Conservation (phyloP, 2,329 filamentous ascomycete species). For the Pyrenophora graminea region DNA sequence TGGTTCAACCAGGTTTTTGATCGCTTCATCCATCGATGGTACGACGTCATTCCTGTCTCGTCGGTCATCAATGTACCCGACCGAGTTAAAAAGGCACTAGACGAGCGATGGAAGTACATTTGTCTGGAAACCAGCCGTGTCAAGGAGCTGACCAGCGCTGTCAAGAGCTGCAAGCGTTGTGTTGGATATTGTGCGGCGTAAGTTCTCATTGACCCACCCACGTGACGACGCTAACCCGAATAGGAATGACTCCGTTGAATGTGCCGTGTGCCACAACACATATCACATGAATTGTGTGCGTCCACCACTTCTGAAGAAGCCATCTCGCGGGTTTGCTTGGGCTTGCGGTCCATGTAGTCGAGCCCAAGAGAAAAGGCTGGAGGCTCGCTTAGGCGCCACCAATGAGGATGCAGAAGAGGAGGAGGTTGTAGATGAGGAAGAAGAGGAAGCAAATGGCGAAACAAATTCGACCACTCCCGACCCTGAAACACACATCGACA, state of each 20-base stretch:
- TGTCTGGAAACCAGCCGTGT: slow-evolving; percentile 90
- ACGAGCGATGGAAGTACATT: slow-evolving; percentile 96
- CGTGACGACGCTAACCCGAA: slow-evolving; percentile 20
- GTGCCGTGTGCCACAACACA: slow-evolving; percentile 89
- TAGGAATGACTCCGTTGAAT: slow-evolving; percentile 94
- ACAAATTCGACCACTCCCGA: slow-evolving; percentile 61
- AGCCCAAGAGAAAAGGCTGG: slow-evolving; percentile 89
- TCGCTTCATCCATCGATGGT: slow-evolving; percentile 96
- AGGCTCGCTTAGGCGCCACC: slow-evolving; percentile 70
- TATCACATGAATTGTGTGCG: slow-evolving; percentile 99
- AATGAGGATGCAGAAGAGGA: slow-evolving; percentile 65
- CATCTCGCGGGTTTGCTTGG: slow-evolving; percentile 96
- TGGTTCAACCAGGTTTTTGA: slow-evolving; percentile 99
- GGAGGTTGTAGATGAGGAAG: slow-evolving; percentile 68
- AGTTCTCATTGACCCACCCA: slow-evolving; percentile 41
- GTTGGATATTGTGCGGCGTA: slow-evolving; percentile 88
- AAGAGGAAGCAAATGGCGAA: slow-evolving; percentile 67
- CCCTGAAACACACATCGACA: slow-evolving; percentile 59
- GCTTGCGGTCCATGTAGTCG: slow-evolving; percentile 94
- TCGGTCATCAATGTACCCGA: slow-evolving; percentile 95
- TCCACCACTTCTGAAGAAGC: slow-evolving; percentile 90
- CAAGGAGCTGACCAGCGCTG: slow-evolving; percentile 93
- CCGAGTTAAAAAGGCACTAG: slow-evolving; percentile 91
- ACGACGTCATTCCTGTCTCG: slow-evolving; percentile 90
- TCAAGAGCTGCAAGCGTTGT: slow-evolving; percentile 95